Evolutionary conservation across 805 yeast species (phyloP).

Genomic region (Candida orba): DNA sequence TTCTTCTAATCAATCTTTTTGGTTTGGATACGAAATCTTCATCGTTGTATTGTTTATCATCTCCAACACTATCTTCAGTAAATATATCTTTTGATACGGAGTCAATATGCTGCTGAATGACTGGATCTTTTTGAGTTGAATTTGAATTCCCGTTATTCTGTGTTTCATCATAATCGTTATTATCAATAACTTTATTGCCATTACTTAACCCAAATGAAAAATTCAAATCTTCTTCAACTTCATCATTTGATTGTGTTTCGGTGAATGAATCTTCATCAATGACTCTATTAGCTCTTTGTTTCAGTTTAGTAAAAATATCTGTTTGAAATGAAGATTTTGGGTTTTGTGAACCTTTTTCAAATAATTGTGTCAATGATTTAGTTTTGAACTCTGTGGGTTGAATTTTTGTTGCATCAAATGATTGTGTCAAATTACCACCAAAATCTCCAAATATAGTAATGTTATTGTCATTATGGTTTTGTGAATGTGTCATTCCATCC

Average conservation of each 20-base stretch:
- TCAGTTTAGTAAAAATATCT: constrained; percentile 13
- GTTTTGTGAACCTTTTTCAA: constrained; percentile 14
- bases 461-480: constrained; percentile 6
- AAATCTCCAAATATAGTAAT: constrained; percentile 13
- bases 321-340: neutral
- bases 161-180: constrained; percentile 22
- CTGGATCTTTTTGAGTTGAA: neutral
- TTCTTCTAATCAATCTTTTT: constrained; percentile 8
- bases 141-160: neutral
- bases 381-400: constrained; percentile 8
- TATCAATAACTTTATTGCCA: constrained; percentile 1
- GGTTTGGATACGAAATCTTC: neutral
- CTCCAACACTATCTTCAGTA: constrained; percentile 12
- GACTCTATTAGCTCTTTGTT: constrained; percentile 9
- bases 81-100: neutral
- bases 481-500: neutral
- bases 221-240: neutral
- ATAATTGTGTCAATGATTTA: constrained; percentile 18
- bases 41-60: neutral
- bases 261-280: constrained; percentile 9
- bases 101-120: neutral
- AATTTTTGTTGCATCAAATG: constrained; percentile 5
- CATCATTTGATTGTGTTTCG: neutral
- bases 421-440: constrained; percentile 20
- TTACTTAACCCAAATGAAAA: neutral